Conservation (phyloP, 495 filamentous ascomycete genomes). For the Penicillium salamii region DNA sequence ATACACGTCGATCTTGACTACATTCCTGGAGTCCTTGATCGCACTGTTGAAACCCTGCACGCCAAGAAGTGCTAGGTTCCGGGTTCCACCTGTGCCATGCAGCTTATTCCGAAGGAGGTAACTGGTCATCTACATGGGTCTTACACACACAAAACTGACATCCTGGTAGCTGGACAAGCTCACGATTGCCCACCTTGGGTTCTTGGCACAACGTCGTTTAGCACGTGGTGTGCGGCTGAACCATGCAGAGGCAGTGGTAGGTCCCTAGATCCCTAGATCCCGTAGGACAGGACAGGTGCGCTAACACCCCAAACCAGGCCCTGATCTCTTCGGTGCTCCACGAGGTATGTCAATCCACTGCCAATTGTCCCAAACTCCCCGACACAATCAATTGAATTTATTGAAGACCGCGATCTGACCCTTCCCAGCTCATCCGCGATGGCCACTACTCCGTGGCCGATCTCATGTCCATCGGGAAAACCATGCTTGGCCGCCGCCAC, state of each 20-base stretch:
- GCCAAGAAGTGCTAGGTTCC: slow-evolving; percentile 14
- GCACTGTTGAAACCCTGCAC: slow-evolving; percentile 3
- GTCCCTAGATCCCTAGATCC: slow-evolving; percentile 30
- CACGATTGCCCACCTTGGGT: slow-evolving; percentile 83
- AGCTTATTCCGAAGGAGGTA: slow-evolving; percentile 85
- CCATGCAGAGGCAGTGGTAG: slow-evolving; percentile 84
- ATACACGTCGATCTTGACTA: no score
- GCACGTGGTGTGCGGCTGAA: slow-evolving; percentile 88
- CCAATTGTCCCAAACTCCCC: not conserved
- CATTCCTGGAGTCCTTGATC: no score
- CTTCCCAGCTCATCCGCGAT: slow-evolving; percentile 81
- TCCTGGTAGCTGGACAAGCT: slow-evolving; percentile 85
- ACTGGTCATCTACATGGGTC: slow-evolving; percentile 11
- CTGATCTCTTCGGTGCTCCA: slow-evolving; percentile 89
- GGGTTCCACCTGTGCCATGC: slow-evolving; percentile 55
- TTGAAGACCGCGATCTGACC: slow-evolving; percentile 1
- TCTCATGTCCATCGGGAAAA: slow-evolving; percentile 87
- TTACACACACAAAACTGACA: slow-evolving; percentile 2
- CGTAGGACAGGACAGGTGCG: no score
- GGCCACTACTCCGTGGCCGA: slow-evolving; percentile 87
- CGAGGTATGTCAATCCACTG: slow-evolving; percentile 72
- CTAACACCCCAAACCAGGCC: slow-evolving; percentile 35
- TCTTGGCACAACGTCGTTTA: slow-evolving; percentile 83
- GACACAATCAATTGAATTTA: not conserved
- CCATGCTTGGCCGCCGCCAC: slow-evolving; percentile 91